These are phyloP conservation scores for Iris macrosiphon DNA, from an alignment of 106 monocot genomes.

Conservation along the genomic window DNA sequence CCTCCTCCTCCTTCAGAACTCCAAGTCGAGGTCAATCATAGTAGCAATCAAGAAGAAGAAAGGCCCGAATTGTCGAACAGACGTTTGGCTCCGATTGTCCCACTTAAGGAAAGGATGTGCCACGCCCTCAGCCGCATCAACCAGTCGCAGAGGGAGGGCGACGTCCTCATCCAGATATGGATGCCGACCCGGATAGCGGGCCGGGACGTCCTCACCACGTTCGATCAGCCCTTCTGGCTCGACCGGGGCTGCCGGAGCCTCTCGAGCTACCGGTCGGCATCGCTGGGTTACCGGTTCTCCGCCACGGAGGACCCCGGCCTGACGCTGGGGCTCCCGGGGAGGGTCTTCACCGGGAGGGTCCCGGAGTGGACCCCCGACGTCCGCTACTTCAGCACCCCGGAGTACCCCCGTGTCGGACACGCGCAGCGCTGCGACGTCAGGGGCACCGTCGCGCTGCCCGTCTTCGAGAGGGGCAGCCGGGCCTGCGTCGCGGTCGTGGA, in stretches of 20 bases:
- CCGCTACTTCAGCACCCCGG: conserved; percentile 50
- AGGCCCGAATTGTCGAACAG: neutral
- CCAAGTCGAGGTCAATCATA: neutral
- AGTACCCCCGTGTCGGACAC: conserved; percentile 58
- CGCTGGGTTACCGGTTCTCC: conserved; percentile 47
- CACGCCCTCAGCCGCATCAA: conserved; percentile 29
- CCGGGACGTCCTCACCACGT: conserved; percentile 51
- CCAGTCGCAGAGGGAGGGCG: conserved; percentile 29
- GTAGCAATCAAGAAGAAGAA: neutral
- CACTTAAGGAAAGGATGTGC: conserved; percentile 18
- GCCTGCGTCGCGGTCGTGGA: conserved; percentile 79
- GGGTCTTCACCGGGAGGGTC: conserved; percentile 69
- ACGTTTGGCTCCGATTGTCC: neutral
- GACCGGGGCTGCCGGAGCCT: conserved; percentile 38
- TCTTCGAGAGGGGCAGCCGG: conserved; percentile 41
- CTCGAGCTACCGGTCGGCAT: conserved; percentile 42
- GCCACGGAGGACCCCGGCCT: conserved; percentile 46
- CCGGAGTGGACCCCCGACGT: conserved; percentile 98
- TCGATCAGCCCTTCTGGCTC: conserved; percentile 59
- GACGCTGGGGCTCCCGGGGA: conserved; percentile 60
- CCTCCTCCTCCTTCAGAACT: neutral
- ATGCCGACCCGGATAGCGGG: conserved; percentile 39
- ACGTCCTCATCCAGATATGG: conserved; percentile 78
- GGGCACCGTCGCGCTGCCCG: conserved; percentile 63
- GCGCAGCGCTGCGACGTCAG: conserved; percentile 49